phyloP scores from a whole-genome alignment of 225 moss, liverwort and hornwort genomes.

The Bryum argenteum region DNA sequence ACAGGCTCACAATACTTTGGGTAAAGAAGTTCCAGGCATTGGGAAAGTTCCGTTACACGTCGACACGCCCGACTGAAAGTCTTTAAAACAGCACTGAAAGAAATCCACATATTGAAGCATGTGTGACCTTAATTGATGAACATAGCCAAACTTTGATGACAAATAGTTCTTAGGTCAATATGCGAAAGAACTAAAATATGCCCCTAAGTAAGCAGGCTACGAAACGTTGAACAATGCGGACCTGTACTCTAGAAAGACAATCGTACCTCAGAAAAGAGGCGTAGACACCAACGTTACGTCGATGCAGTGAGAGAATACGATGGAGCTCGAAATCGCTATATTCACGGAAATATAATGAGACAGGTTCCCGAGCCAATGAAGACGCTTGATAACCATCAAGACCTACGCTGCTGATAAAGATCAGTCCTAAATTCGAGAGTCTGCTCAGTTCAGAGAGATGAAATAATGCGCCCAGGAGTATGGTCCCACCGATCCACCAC shows the following conservation, averaged over 20 bases:
- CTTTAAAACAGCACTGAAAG: slow-evolving; percentile 67
- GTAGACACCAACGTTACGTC: slow-evolving; percentile 78
- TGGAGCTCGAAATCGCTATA: slow-evolving; percentile 85
- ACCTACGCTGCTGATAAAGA: slow-evolving; percentile 81
- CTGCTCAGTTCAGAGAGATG: slow-evolving; percentile 73
- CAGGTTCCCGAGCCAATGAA: slow-evolving; percentile 61
- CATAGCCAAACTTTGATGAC: background rate
- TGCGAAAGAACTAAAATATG: slow-evolving; percentile 7
- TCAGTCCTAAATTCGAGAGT: slow-evolving; percentile 67
- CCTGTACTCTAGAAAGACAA: slow-evolving; percentile 4
- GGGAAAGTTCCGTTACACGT: slow-evolving; percentile 74
- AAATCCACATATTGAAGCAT: slow-evolving; percentile 15
- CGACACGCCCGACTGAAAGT: slow-evolving; percentile 81
- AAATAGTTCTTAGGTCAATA: background rate
- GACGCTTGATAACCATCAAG: slow-evolving; percentile 73
- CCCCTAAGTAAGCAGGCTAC: background rate
- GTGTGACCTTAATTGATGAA: slow-evolving; percentile 21
- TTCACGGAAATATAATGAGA: slow-evolving; percentile 75
- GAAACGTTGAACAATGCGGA: background rate
- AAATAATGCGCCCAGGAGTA: slow-evolving; percentile 72
- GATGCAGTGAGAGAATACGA: slow-evolving; percentile 77
- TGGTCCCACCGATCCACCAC: slow-evolving; percentile 62
- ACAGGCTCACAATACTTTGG: slow-evolving; percentile 80
- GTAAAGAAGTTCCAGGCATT: slow-evolving; percentile 78
- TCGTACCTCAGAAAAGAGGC: slow-evolving; percentile 77